Evolutionary conservation across 371 early-diverging fungal species (phyloP).

Genomic region (Parasitella parasitica): DNA sequence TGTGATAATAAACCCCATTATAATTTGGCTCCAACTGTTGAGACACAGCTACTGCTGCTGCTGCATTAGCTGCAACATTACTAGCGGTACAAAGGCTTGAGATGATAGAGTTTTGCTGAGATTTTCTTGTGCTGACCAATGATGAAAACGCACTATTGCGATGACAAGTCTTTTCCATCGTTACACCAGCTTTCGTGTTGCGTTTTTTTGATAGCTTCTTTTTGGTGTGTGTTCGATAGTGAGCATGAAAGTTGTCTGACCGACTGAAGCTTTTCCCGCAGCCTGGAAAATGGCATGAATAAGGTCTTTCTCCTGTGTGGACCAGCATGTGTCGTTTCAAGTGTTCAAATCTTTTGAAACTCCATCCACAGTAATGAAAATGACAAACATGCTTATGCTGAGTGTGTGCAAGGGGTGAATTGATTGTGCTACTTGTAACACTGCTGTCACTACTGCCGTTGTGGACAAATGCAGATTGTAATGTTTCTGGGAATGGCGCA

Average conservation of each 20-base stretch:
- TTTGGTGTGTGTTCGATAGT: conserved; percentile 53
- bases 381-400: conserved; percentile 56
- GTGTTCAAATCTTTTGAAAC: conserved; percentile 81
- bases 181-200: neutral
- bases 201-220: conserved; percentile 13
- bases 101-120: neutral
- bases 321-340: conserved; percentile 77
- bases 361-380: conserved; percentile 56
- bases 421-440: neutral
- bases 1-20: conserved; percentile 1
- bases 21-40: conserved; percentile 2
- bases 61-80: conserved; percentile 6
- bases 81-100: neutral
- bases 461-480: neutral
- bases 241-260: conserved; percentile 71
- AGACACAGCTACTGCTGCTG: conserved; percentile 13
- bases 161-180: neutral
- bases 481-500: neutral
- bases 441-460: neutral
- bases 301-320: conserved; percentile 65
- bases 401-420: neutral
- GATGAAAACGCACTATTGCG: neutral
- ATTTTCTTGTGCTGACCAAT: neutral
- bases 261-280: conserved; percentile 74
- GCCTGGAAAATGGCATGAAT: conserved; percentile 59